Evolutionary conservation across 768 basidiomycete genomes (phyloP), one percentile per base, ranked within the genome.

Genomic region (Podaxis carcinomalis): DNA sequence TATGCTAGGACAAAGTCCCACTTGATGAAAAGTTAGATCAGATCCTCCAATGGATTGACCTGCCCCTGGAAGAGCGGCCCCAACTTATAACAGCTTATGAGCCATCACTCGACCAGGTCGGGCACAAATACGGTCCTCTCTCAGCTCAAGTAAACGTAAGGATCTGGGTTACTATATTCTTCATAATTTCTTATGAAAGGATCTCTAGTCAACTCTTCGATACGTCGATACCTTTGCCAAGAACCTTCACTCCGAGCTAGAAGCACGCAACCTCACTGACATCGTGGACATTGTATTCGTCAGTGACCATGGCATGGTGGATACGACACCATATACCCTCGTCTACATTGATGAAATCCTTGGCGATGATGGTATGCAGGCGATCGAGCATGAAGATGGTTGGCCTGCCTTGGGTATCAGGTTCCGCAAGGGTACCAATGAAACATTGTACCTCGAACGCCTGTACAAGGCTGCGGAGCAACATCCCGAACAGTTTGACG

Each of bases 351-450:
- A 97, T 69, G 89, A 92, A 65, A 83, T 93, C 59, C 75, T 93
- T 37, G 90, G 89, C 1, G 73, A 80, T 39, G 83, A 85, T 2
- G 89, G 86, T 2, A 78, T 84, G 53, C 68, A 73, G 4, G 73
- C 73, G 14, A 87, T 93, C 47, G 81, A 84, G 58, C 90, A 93
- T 67, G 80, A 85, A 64, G 94, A 96, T 62, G 90, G 95, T 44
- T 95, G 93, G 93, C 95, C 94, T 10, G 83, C 88, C 1, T 89
- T 93, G 79, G 95, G 95, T 2, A 73, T 97, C 55, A 83, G 94
- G 25, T 93, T 96, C 76, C 69, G 75, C 16, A 65, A 79, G 1
- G 74, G 72, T n/a, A 77, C 81, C 1, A 89, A 95, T 69, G 73
- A 75, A 10, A 75, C 81, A 9, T 75, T 79, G 42, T 82, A 89